These are phyloP conservation scores for Irpex lacteus DNA, from an alignment of 1,284 basidiomycete species.

Conservation along the genomic window DNA sequence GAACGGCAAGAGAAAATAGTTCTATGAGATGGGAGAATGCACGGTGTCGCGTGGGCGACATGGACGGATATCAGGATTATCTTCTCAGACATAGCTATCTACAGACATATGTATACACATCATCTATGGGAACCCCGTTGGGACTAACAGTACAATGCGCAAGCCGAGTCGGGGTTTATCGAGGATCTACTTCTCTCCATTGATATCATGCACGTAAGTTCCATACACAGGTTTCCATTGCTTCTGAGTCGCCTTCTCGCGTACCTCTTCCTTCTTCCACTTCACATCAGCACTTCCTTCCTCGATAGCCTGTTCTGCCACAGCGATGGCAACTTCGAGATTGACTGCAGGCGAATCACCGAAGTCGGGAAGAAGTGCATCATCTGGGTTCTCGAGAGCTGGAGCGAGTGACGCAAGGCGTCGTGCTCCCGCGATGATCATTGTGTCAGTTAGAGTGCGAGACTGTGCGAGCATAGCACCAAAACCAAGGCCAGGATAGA, in stretches of 20 bases:
- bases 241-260: constrained; percentile 47
- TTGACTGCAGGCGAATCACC: constrained; percentile 66
- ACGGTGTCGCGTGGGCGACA: no score
- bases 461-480: constrained; percentile 68
- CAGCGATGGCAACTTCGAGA: constrained; percentile 79
- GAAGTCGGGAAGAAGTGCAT: constrained; percentile 73
- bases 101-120: no score
- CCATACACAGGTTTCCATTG: constrained; percentile 64
- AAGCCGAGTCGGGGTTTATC: no score
- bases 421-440: constrained; percentile 77
- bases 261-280: constrained; percentile 53
- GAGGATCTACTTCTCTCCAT: constrained; percentile 17
- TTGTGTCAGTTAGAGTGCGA: constrained; percentile 63
- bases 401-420: constrained; percentile 76
- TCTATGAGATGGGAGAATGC: background rate
- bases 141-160: no score
- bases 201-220: constrained; percentile 60
- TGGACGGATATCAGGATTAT: no score
- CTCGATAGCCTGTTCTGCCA: constrained; percentile 70
- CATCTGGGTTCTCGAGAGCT: constrained; percentile 62
- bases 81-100: no score
- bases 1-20: constrained; percentile 33
- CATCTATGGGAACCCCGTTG: no score
- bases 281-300: constrained; percentile 62
- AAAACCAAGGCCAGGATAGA: constrained; percentile 79